Base-by-base conservation (phyloP, 106 monocot species). In the Chionographis japonica region DNA sequence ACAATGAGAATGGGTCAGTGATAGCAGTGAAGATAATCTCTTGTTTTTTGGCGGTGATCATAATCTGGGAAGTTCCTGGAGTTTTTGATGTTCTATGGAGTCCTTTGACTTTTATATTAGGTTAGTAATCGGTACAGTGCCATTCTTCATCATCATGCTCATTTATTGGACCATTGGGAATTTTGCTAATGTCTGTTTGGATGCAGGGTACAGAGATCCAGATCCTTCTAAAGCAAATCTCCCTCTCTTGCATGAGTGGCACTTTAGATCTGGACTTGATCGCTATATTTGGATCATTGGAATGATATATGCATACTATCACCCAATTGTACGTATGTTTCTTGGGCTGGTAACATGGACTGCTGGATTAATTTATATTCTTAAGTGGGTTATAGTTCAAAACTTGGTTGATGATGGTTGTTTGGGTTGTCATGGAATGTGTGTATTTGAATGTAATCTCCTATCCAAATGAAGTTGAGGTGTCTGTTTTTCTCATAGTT, bases 201-300 rank as follows among this genome's bases (percentile, higher is more conserved):
- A 42, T 79, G 60, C 76, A 95, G 94, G 91, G 16, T 95, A 81
- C 66, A 85, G 75, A 62, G 94, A 91, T 72, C 79, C 94, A 52
- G 83, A 79, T 53, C 88, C 94, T 58, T 76, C 91, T 42, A 95
- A 91, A 73, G 75, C 88, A 79, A 79, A 88, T 49, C 60, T 81
- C 35, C 75, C 78, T 52, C 77, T 88, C 18, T 78, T 95, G 79
- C 94, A 95, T 77, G 94, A 95, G 71, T 95, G 94, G 91, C 85
- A 95, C 61, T 95, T 95, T 71, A 85, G 91, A 84, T 95, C 94
- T 43, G 91, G 94, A 16, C 91, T 95, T 70, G 94, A 95, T 79
- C 85, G 94, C 39, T 91, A 95, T 62, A 91, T 95, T 50, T 95
- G 94, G 94, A 95, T 95, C 46, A 65, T 95, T 65, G 94, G 94